phyloP scores from a whole-genome alignment of 371 early-diverging fungal genomes.

The Lichtheimia corymbifera region DNA sequence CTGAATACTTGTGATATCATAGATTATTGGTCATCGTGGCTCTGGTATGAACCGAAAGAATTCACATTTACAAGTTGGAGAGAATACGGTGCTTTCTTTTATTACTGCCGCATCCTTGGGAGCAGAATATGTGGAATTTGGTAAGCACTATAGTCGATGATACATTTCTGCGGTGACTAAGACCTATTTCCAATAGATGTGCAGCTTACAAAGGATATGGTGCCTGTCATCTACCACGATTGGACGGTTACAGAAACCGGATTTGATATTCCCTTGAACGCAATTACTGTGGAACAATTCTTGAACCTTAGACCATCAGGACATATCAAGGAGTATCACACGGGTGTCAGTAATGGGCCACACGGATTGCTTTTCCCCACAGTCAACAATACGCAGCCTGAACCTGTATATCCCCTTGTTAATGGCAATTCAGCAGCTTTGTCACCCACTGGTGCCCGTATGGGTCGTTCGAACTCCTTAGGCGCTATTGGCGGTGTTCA shows the following conservation, averaged over 20 bases:
- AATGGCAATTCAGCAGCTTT: background rate
- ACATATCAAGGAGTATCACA: conserved; percentile 51
- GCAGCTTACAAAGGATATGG: conserved; percentile 90
- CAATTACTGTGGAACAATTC: conserved; percentile 77
- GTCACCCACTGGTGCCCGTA: conserved; percentile 19
- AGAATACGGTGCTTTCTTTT: conserved; percentile 94
- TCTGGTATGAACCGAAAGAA: conserved; percentile 82
- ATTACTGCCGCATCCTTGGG: conserved; percentile 85
- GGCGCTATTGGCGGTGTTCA: conserved; percentile 36
- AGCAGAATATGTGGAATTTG: conserved; percentile 93
- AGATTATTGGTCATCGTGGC: conserved; percentile 95
- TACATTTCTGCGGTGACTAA: background rate
- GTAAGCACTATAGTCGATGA: conserved; percentile 28
- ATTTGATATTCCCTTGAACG: conserved; percentile 73
- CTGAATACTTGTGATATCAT: background rate
- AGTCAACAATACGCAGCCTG: background rate
- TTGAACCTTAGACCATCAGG: conserved; percentile 52
- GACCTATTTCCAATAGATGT: conserved; percentile 67
- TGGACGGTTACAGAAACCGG: conserved; percentile 90
- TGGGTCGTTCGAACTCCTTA: conserved; percentile 55
- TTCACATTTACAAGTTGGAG: conserved; percentile 79
- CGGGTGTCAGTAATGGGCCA: conserved; percentile 37
- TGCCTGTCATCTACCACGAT: conserved; percentile 95
- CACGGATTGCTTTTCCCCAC: conserved; percentile 2
- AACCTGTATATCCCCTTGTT: background rate